These are phyloP conservation scores for Xylariaceae sp. DNA, from an alignment of 2,329 filamentous ascomycete species.

Conservation along the genomic window DNA sequence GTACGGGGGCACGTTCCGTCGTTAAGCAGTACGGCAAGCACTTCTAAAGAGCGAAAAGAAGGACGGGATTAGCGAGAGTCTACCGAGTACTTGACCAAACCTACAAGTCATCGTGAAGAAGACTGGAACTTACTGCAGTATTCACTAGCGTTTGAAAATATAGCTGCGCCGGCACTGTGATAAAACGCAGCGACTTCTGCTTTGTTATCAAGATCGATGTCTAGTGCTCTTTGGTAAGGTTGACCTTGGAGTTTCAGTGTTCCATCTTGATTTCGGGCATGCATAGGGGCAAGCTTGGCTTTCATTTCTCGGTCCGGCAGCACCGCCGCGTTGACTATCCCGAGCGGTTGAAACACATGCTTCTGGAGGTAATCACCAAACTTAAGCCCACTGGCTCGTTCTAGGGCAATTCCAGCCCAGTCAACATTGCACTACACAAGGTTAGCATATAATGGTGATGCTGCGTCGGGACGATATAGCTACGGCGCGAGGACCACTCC, in stretches of 20 bases:
- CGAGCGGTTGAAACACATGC: conserved; percentile 44
- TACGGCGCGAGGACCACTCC: neutral
- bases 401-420: conserved; percentile 48
- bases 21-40: conserved; percentile 59
- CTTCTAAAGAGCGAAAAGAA: conserved; percentile 35
- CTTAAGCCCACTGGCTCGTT: conserved; percentile 38
- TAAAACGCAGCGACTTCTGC: conserved; percentile 42
- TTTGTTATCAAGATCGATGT: conserved; percentile 33
- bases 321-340: conserved; percentile 48
- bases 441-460: neutral
- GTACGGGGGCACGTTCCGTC: conserved; percentile 56
- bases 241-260: conserved; percentile 43
- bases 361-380: conserved; percentile 46
- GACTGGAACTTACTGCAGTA: conserved; percentile 46
- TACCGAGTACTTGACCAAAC: neutral
- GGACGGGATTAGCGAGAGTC: neutral
- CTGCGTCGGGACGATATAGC: no score
- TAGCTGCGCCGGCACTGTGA: conserved; percentile 57
- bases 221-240: conserved; percentile 41
- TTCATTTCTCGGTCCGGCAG: conserved; percentile 51
- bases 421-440: conserved; percentile 43
- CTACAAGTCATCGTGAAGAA: neutral
- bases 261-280: conserved; percentile 44
- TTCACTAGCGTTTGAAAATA: conserved; percentile 54
- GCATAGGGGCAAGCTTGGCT: conserved; percentile 50